These are phyloP conservation scores for Chrysopogon serrulatus DNA, from an alignment of 176 grass and related monocot species.

Conservation along the genomic window DNA sequence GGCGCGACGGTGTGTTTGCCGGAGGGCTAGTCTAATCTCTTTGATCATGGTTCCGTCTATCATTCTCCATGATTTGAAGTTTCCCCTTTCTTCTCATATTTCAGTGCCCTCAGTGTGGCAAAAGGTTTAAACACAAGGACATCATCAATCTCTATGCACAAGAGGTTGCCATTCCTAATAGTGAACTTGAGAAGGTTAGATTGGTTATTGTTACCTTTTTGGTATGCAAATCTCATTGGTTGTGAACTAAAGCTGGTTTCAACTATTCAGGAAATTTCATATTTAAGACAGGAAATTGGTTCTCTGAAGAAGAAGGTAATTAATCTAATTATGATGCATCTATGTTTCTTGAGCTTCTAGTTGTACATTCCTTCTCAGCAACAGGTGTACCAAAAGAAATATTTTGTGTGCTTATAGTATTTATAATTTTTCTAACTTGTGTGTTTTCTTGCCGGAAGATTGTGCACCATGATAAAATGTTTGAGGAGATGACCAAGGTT, in stretches of 20 bases:
- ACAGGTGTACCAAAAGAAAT: background rate
- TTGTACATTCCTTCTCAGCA: background rate
- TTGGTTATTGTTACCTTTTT: background rate
- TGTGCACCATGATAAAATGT: conserved; percentile 39
- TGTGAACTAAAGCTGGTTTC: background rate
- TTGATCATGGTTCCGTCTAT: background rate
- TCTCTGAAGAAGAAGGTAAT: conserved; percentile 53
- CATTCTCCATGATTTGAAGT: background rate
- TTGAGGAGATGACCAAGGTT: conserved; percentile 41
- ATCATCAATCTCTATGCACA: conserved; percentile 90
- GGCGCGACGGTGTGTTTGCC: conserved; percentile 31
- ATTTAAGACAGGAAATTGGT: conserved; percentile 38
- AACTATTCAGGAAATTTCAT: conserved; percentile 62
- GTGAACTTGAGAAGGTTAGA: conserved; percentile 71
- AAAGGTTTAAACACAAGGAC: conserved; percentile 58
- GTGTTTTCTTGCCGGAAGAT: conserved; percentile 8
- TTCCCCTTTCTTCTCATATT: background rate
- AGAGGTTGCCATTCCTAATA: conserved; percentile 59
- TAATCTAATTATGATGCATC: background rate
- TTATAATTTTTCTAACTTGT: background rate
- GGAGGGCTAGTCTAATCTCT: background rate
- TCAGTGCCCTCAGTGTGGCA: conserved; percentile 84
- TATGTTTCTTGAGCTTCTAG: background rate
- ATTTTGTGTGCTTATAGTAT: background rate
- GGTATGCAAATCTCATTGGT: background rate